Evolutionary conservation across 768 basidiomycete genomes (phyloP).

Genomic region (Mycena indigotica): DNA sequence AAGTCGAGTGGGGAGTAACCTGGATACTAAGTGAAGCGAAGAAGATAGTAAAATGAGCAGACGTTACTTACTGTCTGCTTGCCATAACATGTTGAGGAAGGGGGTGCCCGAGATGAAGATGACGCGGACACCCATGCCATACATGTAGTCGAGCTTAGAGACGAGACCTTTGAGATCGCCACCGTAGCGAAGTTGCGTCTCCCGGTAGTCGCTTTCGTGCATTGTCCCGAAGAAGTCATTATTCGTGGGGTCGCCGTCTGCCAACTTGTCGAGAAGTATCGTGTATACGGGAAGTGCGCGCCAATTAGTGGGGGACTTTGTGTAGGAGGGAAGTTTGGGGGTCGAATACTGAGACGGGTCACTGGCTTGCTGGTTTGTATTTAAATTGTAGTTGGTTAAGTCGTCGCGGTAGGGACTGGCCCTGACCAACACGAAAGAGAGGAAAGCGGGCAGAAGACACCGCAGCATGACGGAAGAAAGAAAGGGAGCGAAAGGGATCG

Average conservation of each 20-base stretch:
- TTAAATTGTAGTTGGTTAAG: slow-evolving; percentile 76
- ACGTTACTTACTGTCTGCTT: slow-evolving; percentile 80
- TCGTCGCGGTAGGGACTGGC: slow-evolving; percentile 72
- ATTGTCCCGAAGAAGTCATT: slow-evolving; percentile 85
- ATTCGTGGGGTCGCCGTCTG: slow-evolving; percentile 89
- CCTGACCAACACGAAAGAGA: slow-evolving; percentile 38
- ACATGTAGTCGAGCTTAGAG: slow-evolving; percentile 79
- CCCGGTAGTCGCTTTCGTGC: slow-evolving; percentile 83
- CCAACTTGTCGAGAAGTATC: slow-evolving; percentile 89
- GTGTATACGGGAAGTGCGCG: slow-evolving; percentile 79
- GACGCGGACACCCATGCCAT: slow-evolving; percentile 82
- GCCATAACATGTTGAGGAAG: slow-evolving; percentile 96
- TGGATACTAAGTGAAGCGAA: slow-evolving; percentile 30
- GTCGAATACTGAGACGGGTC: slow-evolving; percentile 67
- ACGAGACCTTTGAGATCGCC: slow-evolving; percentile 84
- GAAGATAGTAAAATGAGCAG: slow-evolving; percentile 2
- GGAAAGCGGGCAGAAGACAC: slow-evolving; percentile 48
- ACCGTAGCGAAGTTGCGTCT: slow-evolving; percentile 87
- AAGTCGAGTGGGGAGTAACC: slow-evolving; percentile 95
- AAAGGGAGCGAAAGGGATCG: slow-evolving; percentile 21
- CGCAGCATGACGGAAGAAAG: slow-evolving; percentile 36
- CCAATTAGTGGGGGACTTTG: slow-evolving; percentile 84
- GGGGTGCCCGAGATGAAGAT: slow-evolving; percentile 93
- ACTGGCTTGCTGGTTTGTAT: slow-evolving; percentile 71
- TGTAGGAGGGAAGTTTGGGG: slow-evolving; percentile 64